Percentiles rank a stretch among this genome's conserved stretches.
Evolutionary conservation across 768 basidiomycete species (phyloP).

Genomic region (Clathrus columnatus): DNA sequence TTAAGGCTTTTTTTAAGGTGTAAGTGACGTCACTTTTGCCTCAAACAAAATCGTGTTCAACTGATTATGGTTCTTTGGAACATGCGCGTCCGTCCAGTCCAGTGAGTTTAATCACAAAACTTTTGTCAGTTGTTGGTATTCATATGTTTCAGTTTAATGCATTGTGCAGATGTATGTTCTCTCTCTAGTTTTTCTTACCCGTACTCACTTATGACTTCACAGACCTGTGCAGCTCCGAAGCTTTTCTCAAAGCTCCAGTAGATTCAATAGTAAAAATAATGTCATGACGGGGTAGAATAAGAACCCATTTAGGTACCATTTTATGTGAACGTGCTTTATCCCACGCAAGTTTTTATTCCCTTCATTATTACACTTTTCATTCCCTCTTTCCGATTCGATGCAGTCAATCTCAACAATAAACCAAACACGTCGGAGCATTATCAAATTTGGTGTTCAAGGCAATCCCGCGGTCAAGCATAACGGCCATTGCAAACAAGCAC

Average conservation of each 20-base stretch:
- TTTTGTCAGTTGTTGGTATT: background rate
- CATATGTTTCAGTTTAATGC: constrained; percentile 62
- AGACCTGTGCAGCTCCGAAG: constrained; percentile 63
- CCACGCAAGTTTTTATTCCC: too few relatives aligned
- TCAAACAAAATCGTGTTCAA: background rate
- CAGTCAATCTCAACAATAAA: too few relatives aligned
- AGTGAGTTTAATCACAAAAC: constrained; percentile 38
- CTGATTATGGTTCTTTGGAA: constrained; percentile 3
- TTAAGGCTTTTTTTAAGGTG: background rate
- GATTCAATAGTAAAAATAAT: background rate
- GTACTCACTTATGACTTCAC: constrained; percentile 10
- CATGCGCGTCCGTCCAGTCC: constrained; percentile 47
- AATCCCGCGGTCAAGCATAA: too few relatives aligned
- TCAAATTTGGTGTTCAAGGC: too few relatives aligned
- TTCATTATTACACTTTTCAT: too few relatives aligned
- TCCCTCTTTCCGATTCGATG: too few relatives aligned
- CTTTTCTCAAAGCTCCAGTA: constrained; percentile 71
- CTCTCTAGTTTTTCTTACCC: background rate
- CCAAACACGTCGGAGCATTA: too few relatives aligned
- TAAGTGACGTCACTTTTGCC: background rate
- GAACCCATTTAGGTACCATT: too few relatives aligned
- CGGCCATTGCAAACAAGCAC: too few relatives aligned
- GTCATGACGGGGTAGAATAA: too few relatives aligned
- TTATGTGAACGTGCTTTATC: too few relatives aligned
- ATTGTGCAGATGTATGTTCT: constrained; percentile 74